These are phyloP conservation scores for Calonectria pteridis DNA, from an alignment of 2,329 filamentous ascomycete genomes.

Conservation along the genomic window DNA sequence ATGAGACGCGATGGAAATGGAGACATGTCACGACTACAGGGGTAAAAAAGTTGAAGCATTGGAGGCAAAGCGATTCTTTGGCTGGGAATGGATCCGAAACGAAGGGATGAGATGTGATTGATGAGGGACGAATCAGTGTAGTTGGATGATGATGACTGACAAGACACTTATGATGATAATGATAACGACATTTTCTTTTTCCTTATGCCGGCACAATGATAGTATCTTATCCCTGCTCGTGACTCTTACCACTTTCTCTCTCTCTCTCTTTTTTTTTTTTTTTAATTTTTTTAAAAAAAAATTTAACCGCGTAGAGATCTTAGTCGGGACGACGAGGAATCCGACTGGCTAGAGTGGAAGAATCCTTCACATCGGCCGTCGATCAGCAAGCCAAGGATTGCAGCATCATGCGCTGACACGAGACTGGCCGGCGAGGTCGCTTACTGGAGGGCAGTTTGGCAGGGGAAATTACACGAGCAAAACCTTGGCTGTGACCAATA, in stretches of 20 bases:
- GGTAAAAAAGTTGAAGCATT: slow-evolving; percentile 33
- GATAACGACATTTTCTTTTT: slow-evolving; percentile 39
- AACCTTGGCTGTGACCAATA: neutral
- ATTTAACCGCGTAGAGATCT: neutral
- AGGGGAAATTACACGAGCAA: slow-evolving; percentile 13
- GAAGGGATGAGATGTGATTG: slow-evolving; percentile 31
- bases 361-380: slow-evolving; percentile 13
- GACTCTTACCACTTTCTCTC: neutral
- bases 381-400: neutral
- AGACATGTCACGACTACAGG: slow-evolving; percentile 23
- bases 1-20: slow-evolving; percentile 3
- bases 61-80: slow-evolving; percentile 39
- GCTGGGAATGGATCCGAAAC: slow-evolving; percentile 24
- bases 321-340: neutral
- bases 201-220: slow-evolving; percentile 14
- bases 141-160: slow-evolving; percentile 39
- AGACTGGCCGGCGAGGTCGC: neutral
- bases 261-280: too few relatives aligned
- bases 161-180: slow-evolving; percentile 44
- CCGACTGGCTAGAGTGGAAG: neutral
- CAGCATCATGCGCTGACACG: neutral
- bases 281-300: too few relatives aligned
- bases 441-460: neutral
- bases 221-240: neutral
- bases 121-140: slow-evolving; percentile 31